These are phyloP conservation scores for Aspergillus amoenus DNA, from an alignment of 2,329 filamentous ascomycete species.

Conservation along the genomic window DNA sequence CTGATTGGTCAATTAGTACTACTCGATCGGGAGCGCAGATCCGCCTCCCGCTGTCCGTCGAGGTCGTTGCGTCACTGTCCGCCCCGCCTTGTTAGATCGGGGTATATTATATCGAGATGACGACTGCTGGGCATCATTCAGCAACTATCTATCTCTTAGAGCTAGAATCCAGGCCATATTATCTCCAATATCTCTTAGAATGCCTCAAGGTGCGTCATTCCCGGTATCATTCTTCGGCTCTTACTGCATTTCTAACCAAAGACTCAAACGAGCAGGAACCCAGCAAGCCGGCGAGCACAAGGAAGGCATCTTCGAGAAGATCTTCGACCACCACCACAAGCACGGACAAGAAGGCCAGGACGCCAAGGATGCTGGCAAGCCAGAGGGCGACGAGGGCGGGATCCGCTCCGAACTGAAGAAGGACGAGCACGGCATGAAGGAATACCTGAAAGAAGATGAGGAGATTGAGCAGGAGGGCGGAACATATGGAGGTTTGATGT, in stretches of 20 bases:
- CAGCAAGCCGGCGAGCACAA: neutral
- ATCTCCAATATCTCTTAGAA: neutral
- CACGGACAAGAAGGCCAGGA: too few relatives aligned
- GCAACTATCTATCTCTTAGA: neutral
- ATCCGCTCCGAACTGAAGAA: neutral
- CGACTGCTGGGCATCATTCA: neutral
- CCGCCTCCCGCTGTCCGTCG: too few relatives aligned
- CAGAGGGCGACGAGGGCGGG: too few relatives aligned
- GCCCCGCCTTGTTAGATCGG: too few relatives aligned
- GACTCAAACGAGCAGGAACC: neutral
- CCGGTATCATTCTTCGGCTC: neutral
- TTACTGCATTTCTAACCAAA: neutral
- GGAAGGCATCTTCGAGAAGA: too few relatives aligned
- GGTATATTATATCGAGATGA: too few relatives aligned
- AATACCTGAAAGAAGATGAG: neutral
- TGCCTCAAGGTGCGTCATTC: neutral
- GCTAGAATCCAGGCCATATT: neutral
- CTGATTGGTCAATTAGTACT: neutral
- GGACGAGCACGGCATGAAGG: neutral
- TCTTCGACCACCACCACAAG: too few relatives aligned
- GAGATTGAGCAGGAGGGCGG: neutral
- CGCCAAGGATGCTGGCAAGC: too few relatives aligned
- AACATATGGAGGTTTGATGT: conserved; percentile 2
- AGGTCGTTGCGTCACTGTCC: too few relatives aligned
- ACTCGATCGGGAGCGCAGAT: neutral